Percentiles rank a stretch among this genome's conserved stretches.
phyloP scores from a whole-genome alignment of 164 flowering plant genomes.

The Chloranthus sessilifolius region DNA sequence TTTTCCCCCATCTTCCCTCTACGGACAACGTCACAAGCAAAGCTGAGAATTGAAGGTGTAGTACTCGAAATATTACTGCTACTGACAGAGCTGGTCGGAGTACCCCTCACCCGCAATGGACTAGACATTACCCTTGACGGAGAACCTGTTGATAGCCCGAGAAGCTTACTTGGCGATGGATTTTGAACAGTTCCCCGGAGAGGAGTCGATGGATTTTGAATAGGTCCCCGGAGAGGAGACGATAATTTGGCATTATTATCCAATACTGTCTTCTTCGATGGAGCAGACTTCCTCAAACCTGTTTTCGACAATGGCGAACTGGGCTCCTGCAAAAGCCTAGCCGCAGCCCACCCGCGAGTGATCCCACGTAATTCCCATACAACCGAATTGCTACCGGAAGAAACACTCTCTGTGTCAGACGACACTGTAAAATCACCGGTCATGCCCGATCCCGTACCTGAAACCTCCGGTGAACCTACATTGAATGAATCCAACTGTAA shows the following conservation, averaged over 20 bases:
- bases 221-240: conserved; percentile 46
- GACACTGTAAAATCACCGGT: conserved; percentile 30
- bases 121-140: conserved; percentile 48
- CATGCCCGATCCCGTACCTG: conserved; percentile 29
- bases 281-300: conserved; percentile 22
- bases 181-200: conserved; percentile 54
- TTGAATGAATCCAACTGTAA: conserved; percentile 42
- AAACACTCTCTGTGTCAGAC: conserved; percentile 88
- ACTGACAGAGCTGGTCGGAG: conserved; percentile 19
- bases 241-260: conserved; percentile 45
- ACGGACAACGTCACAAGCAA: conserved; percentile 48
- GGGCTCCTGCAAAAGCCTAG: conserved; percentile 88
- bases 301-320: conserved; percentile 32
- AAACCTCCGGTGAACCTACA: conserved; percentile 27
- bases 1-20: conserved; percentile 69
- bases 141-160: conserved; percentile 22
- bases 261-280: conserved; percentile 35
- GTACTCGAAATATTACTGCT: conserved; percentile 38
- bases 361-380: conserved; percentile 31
- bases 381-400: conserved; percentile 85
- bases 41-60: conserved; percentile 51
- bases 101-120: conserved; percentile 47
- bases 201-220: conserved; percentile 33
- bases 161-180: conserved; percentile 61
- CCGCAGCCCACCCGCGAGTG: conserved; percentile 27